Percentiles rank a stretch among this genome's conserved stretches.
phyloP scores from a whole-genome alignment of 2,329 filamentous ascomycete genomes.

The Nannizziopsis barbatae region DNA sequence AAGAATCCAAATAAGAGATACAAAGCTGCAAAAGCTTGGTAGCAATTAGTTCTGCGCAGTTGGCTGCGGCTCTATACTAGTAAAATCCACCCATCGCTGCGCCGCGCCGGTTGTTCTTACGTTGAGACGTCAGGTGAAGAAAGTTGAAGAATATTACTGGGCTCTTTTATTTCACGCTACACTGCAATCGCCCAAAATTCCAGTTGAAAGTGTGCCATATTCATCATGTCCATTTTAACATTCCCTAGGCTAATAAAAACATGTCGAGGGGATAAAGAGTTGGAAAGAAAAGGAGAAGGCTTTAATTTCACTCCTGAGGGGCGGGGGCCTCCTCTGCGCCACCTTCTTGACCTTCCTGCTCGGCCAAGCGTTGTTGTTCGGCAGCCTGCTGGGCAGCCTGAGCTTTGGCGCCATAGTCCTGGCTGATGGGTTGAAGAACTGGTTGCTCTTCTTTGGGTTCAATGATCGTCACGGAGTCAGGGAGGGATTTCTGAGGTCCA shows the following conservation, averaged over 20 bases:
- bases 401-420: constrained; percentile 97
- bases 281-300: constrained; percentile 10
- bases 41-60: no score
- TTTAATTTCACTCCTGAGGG: constrained; percentile 36
- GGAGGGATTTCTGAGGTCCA: constrained; percentile 91
- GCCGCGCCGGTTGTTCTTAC: no score
- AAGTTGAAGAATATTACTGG: constrained; percentile 2
- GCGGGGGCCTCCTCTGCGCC: constrained; percentile 32
- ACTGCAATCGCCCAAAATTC: constrained; percentile 11
- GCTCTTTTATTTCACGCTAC: constrained; percentile 9
- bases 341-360: constrained; percentile 37
- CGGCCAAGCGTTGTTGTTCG: constrained; percentile 46
- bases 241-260: constrained; percentile 1
- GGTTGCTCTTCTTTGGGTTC: constrained; percentile 99
- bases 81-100: no score
- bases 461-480: constrained; percentile 98
- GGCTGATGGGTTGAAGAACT: constrained; percentile 87
- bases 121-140: no score
- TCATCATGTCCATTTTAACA: constrained; percentile 10
- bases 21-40: no score
- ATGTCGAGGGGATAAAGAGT: constrained; percentile 4
- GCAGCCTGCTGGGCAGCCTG: constrained; percentile 48
- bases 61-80: no score
- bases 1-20: no score
- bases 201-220: constrained; percentile 7